Evolutionary conservation across 2,329 filamentous ascomycete genomes (phyloP), one percentile per base, ranked within the genome.

Genomic region (Sporothrix brasiliensis): DNA sequence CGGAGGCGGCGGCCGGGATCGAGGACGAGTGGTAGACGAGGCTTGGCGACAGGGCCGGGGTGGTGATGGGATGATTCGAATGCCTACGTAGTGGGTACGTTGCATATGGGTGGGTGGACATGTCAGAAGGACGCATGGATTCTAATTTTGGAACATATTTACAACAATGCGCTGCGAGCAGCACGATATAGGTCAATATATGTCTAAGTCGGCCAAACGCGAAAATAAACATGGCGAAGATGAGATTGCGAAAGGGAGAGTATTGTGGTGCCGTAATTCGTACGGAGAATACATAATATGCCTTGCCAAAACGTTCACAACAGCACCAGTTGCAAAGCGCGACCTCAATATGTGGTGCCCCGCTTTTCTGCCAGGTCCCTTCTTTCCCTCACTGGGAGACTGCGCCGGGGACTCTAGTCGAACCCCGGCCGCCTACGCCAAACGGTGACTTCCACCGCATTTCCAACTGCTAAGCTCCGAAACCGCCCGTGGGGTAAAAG

Each of bases 1-100:
- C 69, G 2, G 75, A 76, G 68, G 58, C 54, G 68, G 71, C 69
- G 3, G 56, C 39, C 5, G 75, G 75, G 0, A 67, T 76, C 19
- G 56, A 70, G 0, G 75, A 76, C 24, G 72, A 60, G 54, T 73
- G 63, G 47, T 75, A n/a, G n/a, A 39, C 2, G 21, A 13, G 30
- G 11, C 5, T 13, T 16, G n/a, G 6, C 24, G 52, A 1, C 3
- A 0, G 13, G 21, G 27, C 13, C 14, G 53, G 11, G 2, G 54
- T 10, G 11, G 58, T 24, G 58, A 61, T 44, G 39, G 39, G 58
- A 61, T n/a, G n/a, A 44, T 1, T 21, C 14, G 30, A n/a, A 11
- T 24, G 56, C 9, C 21, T 60, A 21, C 11, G 11, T 39, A 4
- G 54, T 39, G 50, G 50, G 24, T 27, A 34, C 11, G 27, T 34